Percentiles rank a stretch among this genome's conserved stretches.
These are phyloP conservation scores for Leishmania major DNA, from an alignment of 208 protist genomes.

Conservation along the genomic window DNA sequence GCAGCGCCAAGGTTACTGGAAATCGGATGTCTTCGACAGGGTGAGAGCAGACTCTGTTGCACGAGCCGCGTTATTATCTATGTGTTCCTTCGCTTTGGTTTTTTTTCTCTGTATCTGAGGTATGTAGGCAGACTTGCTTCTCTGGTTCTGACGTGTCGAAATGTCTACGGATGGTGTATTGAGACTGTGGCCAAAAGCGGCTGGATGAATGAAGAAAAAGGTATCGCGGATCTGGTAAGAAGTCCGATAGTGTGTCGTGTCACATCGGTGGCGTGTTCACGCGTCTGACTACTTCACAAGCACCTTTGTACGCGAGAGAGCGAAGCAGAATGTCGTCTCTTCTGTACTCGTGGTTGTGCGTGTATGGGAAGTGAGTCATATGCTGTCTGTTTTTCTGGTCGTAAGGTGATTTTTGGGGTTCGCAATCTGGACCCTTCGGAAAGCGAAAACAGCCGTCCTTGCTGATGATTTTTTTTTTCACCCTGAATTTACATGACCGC, in stretches of 20 bases:
- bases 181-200: background rate
- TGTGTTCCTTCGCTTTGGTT: background rate
- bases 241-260: background rate
- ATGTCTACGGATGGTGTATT: background rate
- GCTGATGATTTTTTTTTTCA: background rate
- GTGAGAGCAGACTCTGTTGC: background rate
- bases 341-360: background rate
- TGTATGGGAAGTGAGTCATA: background rate
- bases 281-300: background rate
- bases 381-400: background rate
- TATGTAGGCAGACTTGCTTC: background rate
- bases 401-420: background rate
- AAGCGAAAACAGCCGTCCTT: background rate
- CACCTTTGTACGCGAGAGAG: background rate
- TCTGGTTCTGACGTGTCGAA: background rate
- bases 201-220: slow-evolving; percentile 7
- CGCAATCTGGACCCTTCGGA: background rate
- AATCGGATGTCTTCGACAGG: slow-evolving; percentile 36
- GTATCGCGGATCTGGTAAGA: background rate
- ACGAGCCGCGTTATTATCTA: background rate
- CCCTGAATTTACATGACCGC: background rate
- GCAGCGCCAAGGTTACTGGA: slow-evolving; percentile 68
- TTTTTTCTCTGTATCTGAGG: slow-evolving; percentile 1
- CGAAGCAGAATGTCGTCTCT: background rate
- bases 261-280: background rate